Conservation (phyloP, 225 moss, liverwort and hornwort species). For the Pseudoscleropodium purum region DNA sequence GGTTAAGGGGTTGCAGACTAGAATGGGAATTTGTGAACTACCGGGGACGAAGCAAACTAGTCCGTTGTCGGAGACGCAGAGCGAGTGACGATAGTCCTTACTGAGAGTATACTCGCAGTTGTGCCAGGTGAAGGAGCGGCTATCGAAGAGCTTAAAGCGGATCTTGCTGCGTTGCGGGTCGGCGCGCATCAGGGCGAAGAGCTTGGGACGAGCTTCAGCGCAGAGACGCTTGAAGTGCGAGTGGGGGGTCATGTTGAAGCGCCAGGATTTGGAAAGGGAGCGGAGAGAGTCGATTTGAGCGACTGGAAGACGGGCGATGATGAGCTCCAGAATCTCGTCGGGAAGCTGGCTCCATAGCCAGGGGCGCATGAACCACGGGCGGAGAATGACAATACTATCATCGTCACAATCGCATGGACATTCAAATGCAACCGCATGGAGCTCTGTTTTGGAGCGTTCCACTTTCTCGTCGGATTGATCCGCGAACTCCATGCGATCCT, state of each 20-base stretch:
- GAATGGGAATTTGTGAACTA: not conserved
- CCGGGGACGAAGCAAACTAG: constrained; percentile 23
- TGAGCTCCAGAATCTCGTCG: constrained; percentile 23
- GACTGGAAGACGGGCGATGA: constrained; percentile 25
- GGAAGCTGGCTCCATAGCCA: constrained; percentile 28
- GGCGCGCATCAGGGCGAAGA: constrained; percentile 27
- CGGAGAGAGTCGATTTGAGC: constrained; percentile 18
- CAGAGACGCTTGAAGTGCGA: constrained; percentile 30
- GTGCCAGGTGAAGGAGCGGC: constrained; percentile 21
- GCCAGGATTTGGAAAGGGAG: constrained; percentile 17
- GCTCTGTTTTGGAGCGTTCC: not conserved
- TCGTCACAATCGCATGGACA: not conserved
- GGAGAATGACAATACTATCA: not conserved
- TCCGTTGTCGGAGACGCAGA: constrained; percentile 15
- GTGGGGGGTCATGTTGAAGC: constrained; percentile 6
- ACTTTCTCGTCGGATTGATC: not conserved
- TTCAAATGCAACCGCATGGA: constrained; percentile 6
- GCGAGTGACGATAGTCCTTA: constrained; percentile 10
- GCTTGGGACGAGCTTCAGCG: constrained; percentile 22
- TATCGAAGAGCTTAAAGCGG: constrained; percentile 30
- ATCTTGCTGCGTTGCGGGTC: constrained; percentile 12
- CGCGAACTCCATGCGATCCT: not conserved
- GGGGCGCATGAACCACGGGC: constrained; percentile 29
- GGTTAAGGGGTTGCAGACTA: constrained; percentile 29
- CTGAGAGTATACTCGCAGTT: constrained; percentile 21